These are phyloP conservation scores for Colletotrichum filicis DNA, from an alignment of 2,329 filamentous ascomycete genomes.

Conservation along the genomic window DNA sequence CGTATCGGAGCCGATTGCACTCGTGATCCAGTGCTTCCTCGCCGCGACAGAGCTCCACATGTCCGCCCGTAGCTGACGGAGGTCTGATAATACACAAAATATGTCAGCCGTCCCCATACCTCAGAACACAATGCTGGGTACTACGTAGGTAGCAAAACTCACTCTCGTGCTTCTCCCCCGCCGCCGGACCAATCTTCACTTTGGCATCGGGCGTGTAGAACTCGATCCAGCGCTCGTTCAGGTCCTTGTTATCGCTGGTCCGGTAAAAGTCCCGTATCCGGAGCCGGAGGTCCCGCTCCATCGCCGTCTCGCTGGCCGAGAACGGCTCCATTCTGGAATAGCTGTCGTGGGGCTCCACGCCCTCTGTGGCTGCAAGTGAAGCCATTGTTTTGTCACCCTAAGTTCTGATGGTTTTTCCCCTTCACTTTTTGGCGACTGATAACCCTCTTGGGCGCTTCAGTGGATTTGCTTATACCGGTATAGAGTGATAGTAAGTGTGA, in stretches of 20 bases:
- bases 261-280: conserved; percentile 35
- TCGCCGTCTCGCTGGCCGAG: conserved; percentile 28
- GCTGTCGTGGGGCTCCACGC: conserved; percentile 29
- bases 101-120: conserved; percentile 8
- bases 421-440: too few relatives aligned
- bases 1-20: conserved; percentile 23
- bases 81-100: background rate
- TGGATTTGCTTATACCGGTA: too few relatives aligned
- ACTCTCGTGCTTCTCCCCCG: conserved; percentile 23
- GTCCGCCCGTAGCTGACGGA: conserved; percentile 25
- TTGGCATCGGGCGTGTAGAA: conserved; percentile 30
- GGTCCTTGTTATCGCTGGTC: conserved; percentile 26
- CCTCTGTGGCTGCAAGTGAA: conserved; percentile 14
- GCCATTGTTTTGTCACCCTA: too few relatives aligned
- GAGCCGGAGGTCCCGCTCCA: conserved; percentile 33
- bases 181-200: conserved; percentile 20
- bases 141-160: background rate
- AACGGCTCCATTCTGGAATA: conserved; percentile 33
- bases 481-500: too few relatives aligned
- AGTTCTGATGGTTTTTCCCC: too few relatives aligned
- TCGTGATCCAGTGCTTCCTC: conserved; percentile 35
- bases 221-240: conserved; percentile 25
- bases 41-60: conserved; percentile 31
- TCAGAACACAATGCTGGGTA: background rate
- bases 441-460: too few relatives aligned